Evolutionary conservation across 495 filamentous ascomycete genomes (phyloP).

Genomic region (Xylaria cubensis): DNA sequence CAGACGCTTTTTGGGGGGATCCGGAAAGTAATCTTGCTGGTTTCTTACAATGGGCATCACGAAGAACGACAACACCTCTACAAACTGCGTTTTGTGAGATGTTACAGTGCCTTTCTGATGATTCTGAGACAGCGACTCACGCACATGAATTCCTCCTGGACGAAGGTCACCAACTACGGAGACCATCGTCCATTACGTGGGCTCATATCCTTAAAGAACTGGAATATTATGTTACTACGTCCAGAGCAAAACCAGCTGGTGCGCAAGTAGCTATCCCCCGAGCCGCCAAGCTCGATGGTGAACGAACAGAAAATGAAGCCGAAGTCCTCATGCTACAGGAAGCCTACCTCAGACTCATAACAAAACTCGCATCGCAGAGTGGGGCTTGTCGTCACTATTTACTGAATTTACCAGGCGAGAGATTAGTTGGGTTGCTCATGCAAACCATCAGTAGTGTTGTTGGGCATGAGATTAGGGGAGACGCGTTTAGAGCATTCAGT

Average conservation of each 20-base stretch:
- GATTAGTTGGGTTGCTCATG: slow-evolving; percentile 70
- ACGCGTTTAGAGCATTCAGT: slow-evolving; percentile 71
- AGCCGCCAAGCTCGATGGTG: slow-evolving; percentile 59
- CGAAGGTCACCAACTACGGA: slow-evolving; percentile 78
- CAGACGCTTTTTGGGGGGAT: slow-evolving; percentile 87
- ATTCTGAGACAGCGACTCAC: slow-evolving; percentile 75
- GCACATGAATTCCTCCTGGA: slow-evolving; percentile 90
- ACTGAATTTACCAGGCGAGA: slow-evolving; percentile 65
- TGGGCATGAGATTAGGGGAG: slow-evolving; percentile 75
- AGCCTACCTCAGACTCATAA: slow-evolving; percentile 85
- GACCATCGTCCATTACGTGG: slow-evolving; percentile 85
- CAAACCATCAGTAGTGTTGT: slow-evolving; percentile 71
- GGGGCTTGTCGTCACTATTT: slow-evolving; percentile 71
- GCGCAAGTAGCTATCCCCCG: slow-evolving; percentile 63
- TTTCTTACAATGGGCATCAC: slow-evolving; percentile 94
- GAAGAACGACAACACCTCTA: slow-evolving; percentile 87
- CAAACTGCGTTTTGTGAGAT: slow-evolving; percentile 96
- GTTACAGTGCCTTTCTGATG: slow-evolving; percentile 82
- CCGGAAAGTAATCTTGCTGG: slow-evolving; percentile 88
- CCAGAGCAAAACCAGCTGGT: slow-evolving; percentile 66
- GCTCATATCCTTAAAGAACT: slow-evolving; percentile 90
- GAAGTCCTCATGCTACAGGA: slow-evolving; percentile 92
- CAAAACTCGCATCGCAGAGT: slow-evolving; percentile 76
- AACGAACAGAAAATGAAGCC: slow-evolving; percentile 71
- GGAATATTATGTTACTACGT: slow-evolving; percentile 71